Evolutionary conservation across 768 basidiomycete species (phyloP), one percentile per base, ranked within the genome.

Genomic region (Collybia sp.): DNA sequence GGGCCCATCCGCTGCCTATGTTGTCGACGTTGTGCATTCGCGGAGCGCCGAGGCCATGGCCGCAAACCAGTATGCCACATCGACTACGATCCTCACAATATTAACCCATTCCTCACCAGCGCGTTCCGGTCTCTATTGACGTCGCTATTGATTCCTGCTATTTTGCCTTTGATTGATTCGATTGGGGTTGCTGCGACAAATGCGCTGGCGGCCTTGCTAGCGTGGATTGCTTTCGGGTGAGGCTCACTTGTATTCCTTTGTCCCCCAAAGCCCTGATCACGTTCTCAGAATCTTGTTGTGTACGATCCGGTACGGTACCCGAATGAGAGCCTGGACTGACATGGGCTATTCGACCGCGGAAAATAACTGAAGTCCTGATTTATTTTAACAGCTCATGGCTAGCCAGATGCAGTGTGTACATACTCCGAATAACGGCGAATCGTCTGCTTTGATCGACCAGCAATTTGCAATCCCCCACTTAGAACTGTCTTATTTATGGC

Each of bases 181-280:
- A 62, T 73, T 15, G 79, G 80, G 2, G 64, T 77, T 9, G 52
- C 64, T 3, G 53, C 56, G 6, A 77, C 79, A 2, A 63, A 78
- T 52, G 56, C 56, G 1, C 51, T 70, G 12, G 56, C 66, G 0
- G 72, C 74, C 1, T 5, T 67, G n/a, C 40, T 74, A 2, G 64
- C 66, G 1, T 63, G 75, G 63, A 4, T 67, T 2, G 78, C 75
- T 32, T 71, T 70, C 46, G 55, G 56, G 77, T 77, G 47, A 45
- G 77, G 63, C 20, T 12, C 5, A 18, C 10, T 10, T 18, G 17
- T 10, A 6, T 37, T 37, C 17, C 3, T n/a, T 37, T n/a, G 10
- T n/a, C 30, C 4, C 12, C 16, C 30, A n/a, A 30, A 11, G 30
- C 6, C 36, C 32, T 20, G 16, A 25, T 15, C 30, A 13, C 12